These are phyloP conservation scores for Pythium monospermum DNA, from an alignment of 352 stramenopile genomes.

Conservation along the genomic window DNA sequence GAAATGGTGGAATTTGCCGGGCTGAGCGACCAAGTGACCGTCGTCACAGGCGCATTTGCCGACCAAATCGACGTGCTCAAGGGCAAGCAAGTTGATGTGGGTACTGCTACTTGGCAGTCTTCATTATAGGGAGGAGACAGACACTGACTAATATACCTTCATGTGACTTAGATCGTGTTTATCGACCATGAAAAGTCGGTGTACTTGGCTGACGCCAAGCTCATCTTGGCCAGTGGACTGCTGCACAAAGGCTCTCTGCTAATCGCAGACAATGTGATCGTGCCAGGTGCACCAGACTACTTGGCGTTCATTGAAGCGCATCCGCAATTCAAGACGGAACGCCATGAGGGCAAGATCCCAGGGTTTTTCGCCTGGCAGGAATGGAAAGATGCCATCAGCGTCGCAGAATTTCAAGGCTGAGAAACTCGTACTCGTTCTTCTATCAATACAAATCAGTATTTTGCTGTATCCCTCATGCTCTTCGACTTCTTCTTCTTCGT, in stretches of 20 bases:
- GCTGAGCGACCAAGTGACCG: constrained; percentile 41
- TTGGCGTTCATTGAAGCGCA: constrained; percentile 35
- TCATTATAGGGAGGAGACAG: too few species aligned
- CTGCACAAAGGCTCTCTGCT: constrained; percentile 33
- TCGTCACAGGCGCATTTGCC: constrained; percentile 35
- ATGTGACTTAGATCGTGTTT: constrained; percentile 32
- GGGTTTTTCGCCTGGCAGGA: too few species aligned
- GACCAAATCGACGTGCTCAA: constrained; percentile 29
- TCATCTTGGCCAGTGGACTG: constrained; percentile 35
- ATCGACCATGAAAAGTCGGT: constrained; percentile 46
- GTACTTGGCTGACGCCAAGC: constrained; percentile 41
- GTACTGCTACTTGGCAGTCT: constrained; percentile 4
- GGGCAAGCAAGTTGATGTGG: constrained; percentile 38
- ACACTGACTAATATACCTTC: too few species aligned
- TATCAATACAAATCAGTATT: too few species aligned
- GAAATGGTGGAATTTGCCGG: constrained; percentile 46
- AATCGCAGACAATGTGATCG: constrained; percentile 40
- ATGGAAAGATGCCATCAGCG: too few species aligned
- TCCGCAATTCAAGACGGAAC: constrained; percentile 34
- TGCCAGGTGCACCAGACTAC: constrained; percentile 40
- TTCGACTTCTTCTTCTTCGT: too few species aligned
- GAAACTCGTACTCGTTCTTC: too few species aligned
- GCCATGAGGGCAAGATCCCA: too few species aligned
- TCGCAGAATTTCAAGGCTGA: too few species aligned
- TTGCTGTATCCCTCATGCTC: too few species aligned